These are phyloP conservation scores for Debaryomyces fabryi DNA, from an alignment of 1,139 yeast genomes.

Conservation along the genomic window DNA sequence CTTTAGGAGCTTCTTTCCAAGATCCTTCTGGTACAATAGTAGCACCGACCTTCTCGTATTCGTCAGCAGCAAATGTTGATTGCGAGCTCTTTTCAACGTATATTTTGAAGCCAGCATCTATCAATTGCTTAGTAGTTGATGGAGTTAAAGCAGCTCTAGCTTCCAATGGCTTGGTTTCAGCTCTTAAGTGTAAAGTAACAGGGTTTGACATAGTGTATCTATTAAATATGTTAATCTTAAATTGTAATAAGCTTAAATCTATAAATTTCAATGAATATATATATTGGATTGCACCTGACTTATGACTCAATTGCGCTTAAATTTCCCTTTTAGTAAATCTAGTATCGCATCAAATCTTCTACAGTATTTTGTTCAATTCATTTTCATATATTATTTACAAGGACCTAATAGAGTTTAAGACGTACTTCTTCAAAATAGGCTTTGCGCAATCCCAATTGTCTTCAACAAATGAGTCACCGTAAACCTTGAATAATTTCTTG, in stretches of 20 bases:
- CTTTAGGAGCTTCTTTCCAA: slow-evolving; percentile 89
- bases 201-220: slow-evolving; percentile 19
- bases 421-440: slow-evolving; percentile 14
- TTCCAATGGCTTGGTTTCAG: slow-evolving; percentile 95
- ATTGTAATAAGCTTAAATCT: background rate
- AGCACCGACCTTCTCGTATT: slow-evolving; percentile 82
- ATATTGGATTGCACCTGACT: background rate
- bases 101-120: slow-evolving; percentile 86
- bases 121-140: slow-evolving; percentile 76
- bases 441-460: slow-evolving; percentile 37
- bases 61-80: slow-evolving; percentile 74
- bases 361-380: background rate
- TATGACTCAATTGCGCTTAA: slow-evolving; percentile 11
- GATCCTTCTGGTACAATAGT: slow-evolving; percentile 89
- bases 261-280: background rate
- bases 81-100: slow-evolving; percentile 86
- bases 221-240: background rate
- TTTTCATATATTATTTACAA: slow-evolving; percentile 6
- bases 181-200: slow-evolving; percentile 79
- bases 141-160: slow-evolving; percentile 98
- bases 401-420: slow-evolving; percentile 8
- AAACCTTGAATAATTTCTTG: slow-evolving; percentile 52
- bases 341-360: background rate
- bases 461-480: slow-evolving; percentile 55
- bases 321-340: slow-evolving; percentile 6